phyloP scores from a whole-genome alignment of 1,284 basidiomycete genomes.

The Paramarasmius palmivorus region DNA sequence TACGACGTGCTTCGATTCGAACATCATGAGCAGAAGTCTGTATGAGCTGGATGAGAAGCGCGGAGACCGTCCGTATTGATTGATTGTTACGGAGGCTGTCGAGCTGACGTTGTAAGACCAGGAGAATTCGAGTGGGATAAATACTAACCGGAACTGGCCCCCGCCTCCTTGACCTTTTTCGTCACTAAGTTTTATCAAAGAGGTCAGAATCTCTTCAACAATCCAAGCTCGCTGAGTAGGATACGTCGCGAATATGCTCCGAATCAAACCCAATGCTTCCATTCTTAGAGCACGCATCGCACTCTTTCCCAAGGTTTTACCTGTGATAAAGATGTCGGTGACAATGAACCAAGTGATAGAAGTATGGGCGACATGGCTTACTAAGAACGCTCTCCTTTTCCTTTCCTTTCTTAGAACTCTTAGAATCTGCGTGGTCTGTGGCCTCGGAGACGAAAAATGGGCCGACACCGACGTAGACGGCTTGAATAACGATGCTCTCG shows the following conservation, averaged over 20 bases:
- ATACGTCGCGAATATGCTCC: conserved; percentile 88
- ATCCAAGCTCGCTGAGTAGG: conserved; percentile 93
- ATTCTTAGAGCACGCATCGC: conserved; percentile 81
- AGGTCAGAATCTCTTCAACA: conserved; percentile 91
- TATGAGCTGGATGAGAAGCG: conserved; percentile 91
- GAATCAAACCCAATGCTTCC: conserved; percentile 80
- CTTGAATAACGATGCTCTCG: conserved; percentile 85
- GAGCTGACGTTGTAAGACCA: not conserved
- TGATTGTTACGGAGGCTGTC: conserved; percentile 75
- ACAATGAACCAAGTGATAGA: conserved; percentile 31
- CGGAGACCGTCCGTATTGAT: conserved; percentile 90
- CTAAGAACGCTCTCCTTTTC: conserved; percentile 50
- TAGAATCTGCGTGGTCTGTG: conserved; percentile 34
- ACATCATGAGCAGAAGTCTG: conserved; percentile 90
- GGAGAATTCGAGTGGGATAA: not conserved
- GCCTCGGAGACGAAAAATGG: conserved; percentile 88
- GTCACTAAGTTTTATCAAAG: conserved; percentile 88
- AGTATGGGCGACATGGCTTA: conserved; percentile 25
- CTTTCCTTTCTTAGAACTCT: conserved; percentile 36
- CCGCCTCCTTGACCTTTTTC: conserved; percentile 72
- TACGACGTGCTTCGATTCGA: conserved; percentile 56
- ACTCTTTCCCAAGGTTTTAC: conserved; percentile 66
- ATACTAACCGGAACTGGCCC: conserved; percentile 77
- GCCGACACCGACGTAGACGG: conserved; percentile 88
- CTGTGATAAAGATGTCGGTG: conserved; percentile 45